Base-by-base conservation (phyloP, 2,329 filamentous ascomycete genomes). In the Xylariomycetidae sp. region DNA sequence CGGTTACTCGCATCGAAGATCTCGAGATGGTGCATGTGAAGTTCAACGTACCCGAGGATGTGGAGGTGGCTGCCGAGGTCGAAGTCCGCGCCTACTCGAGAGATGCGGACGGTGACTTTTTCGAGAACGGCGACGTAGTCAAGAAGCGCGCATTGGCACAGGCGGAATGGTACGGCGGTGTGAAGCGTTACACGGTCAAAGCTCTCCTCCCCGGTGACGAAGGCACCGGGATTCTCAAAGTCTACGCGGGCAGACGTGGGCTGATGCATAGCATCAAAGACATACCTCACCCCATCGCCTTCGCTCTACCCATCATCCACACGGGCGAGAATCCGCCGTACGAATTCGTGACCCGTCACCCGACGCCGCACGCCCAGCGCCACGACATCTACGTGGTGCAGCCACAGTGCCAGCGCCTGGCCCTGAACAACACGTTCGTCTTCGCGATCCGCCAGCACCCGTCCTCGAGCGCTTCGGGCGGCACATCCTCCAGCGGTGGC, bases 221-320 rank as follows among this genome's bases (percentile, higher is more conserved):
- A 62, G 89, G 89, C 10, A 82, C 86, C 26, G 92, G 87, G 26
- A 77, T 84, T 10, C 67, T 98, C 37, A 96, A 94, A 59, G 70
- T 98, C 22, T 98, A 96, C 59, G 90, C 89, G 10, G 92, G 94
- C 40, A 92, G 89, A 59, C 80, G 89, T 42, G 94, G 94, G 1
- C 71, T 98, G 34, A 97, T 97, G 89, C 92, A 97, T 63, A 94
- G 86, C 44, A 90, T 92, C 67, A 92, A 92, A 59, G 87, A 96
- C 56, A 96, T 96, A 35, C 89, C 92, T 6, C 90, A 98, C 54
- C 82, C 89, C 3, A 67, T 98, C 34, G 89, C 90, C 1, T 82
- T 97, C 45, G 80, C 88, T 4, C 64, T 98, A n/a, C 90, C 92
- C 1, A 80, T 98, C 32, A 76, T 88, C 23, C 92, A 98, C 60